phyloP scores from a whole-genome alignment of 768 basidiomycete species.

The Phallus indusiatus region DNA sequence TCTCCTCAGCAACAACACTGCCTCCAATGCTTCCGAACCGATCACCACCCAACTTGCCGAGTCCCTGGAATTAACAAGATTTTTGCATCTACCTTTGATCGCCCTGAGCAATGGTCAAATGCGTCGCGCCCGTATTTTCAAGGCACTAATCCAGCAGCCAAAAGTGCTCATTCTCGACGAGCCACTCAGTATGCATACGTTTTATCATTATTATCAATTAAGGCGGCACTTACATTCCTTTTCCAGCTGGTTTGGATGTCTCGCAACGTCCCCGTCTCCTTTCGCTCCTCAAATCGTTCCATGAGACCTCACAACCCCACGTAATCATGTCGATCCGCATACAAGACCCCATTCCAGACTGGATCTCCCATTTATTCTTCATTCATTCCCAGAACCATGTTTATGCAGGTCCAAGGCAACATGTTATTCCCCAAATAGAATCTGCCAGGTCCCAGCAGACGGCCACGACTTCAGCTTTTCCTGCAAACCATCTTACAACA shows the following conservation, averaged over 20 bases:
- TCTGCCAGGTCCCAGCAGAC: slow-evolving; percentile 4
- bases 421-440: slow-evolving; percentile 27
- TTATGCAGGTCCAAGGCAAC: slow-evolving; percentile 39
- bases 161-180: slow-evolving; percentile 83
- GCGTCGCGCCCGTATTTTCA: slow-evolving; percentile 71
- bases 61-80: slow-evolving; percentile 43
- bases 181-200: slow-evolving; percentile 60
- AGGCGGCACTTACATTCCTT: background rate
- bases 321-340: slow-evolving; percentile 57
- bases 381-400: slow-evolving; percentile 38
- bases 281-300: slow-evolving; percentile 44
- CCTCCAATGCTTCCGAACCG: slow-evolving; percentile 23
- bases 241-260: slow-evolving; percentile 67
- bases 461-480: background rate
- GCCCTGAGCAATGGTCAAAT: slow-evolving; percentile 92
- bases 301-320: slow-evolving; percentile 39
- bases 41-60: slow-evolving; percentile 34
- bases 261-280: slow-evolving; percentile 47
- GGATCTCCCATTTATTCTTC: slow-evolving; percentile 59
- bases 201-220: background rate
- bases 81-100: slow-evolving; percentile 78
- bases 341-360: slow-evolving; percentile 65
- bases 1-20: slow-evolving; percentile 49
- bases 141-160: slow-evolving; percentile 62
- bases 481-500: no score